Conservation (phyloP, 371 early-diverging fungal genomes). For the Umbelopsis sp. region DNA sequence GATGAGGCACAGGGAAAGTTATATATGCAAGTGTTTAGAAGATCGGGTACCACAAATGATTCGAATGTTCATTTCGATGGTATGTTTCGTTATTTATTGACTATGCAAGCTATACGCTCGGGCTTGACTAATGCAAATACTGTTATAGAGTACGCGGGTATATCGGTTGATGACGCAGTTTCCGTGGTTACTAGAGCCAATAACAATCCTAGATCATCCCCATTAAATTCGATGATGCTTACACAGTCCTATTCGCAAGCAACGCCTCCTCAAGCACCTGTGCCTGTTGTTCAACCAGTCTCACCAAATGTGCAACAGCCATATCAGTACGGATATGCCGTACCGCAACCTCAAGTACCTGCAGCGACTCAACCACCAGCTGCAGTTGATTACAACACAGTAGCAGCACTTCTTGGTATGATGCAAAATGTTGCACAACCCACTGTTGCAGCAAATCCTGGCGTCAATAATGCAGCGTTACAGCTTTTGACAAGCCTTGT, state of each 20-base stretch:
- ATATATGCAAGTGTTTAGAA: slow-evolving; percentile 40
- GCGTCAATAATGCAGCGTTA: background rate
- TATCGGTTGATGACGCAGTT: slow-evolving; percentile 39
- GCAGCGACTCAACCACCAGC: background rate
- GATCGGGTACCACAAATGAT: slow-evolving; percentile 18
- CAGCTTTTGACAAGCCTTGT: slow-evolving; percentile 9
- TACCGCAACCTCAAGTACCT: background rate
- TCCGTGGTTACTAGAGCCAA: slow-evolving; percentile 28
- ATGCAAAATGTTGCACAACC: slow-evolving; percentile 19
- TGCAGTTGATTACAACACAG: slow-evolving; percentile 15
- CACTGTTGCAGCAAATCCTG: background rate
- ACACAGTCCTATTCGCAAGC: slow-evolving; percentile 19
- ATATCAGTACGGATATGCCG: background rate
- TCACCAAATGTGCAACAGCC: background rate
- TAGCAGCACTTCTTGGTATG: slow-evolving; percentile 17
- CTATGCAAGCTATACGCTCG: background rate
- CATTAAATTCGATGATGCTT: slow-evolving; percentile 12
- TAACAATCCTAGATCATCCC: background rate
- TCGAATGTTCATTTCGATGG: slow-evolving; percentile 40
- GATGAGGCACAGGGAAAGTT: slow-evolving; percentile 40
- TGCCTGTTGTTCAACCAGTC: background rate
- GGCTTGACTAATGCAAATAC: background rate
- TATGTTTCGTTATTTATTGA: slow-evolving; percentile 18
- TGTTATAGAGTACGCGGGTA: slow-evolving; percentile 38
- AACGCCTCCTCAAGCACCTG: background rate